Evolutionary conservation across 139 green algal genomes (phyloP).

Genomic region (Chlorella vulgaris): DNA sequence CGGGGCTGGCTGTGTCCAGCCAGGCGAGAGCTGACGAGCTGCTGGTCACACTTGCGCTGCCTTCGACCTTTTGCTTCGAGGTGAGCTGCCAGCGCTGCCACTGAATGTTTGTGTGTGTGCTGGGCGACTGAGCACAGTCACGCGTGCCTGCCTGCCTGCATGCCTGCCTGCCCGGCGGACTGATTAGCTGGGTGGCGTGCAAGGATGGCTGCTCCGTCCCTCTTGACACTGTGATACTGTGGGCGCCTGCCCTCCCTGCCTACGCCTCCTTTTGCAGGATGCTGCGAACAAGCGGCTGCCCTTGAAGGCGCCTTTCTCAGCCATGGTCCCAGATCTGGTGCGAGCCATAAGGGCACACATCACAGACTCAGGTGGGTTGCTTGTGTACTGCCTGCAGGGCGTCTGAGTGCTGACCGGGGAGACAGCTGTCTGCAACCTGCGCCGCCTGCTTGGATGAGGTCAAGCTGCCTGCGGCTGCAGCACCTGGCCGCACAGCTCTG

Average conservation of each 20-base stretch:
- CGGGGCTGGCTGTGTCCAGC: slow-evolving; percentile 17
- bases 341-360: slow-evolving; percentile 42
- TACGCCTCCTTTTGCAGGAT: slow-evolving; percentile 8
- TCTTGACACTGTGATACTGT: too few species aligned
- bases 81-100: not conserved
- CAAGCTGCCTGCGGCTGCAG: too few species aligned
- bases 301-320: slow-evolving; percentile 55
- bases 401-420: too few species aligned
- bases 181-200: too few species aligned
- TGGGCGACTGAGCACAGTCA: too few species aligned
- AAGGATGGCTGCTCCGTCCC: too few species aligned
- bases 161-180: too few species aligned
- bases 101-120: not conserved
- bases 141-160: too few species aligned
- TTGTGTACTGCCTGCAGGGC: slow-evolving; percentile 11
- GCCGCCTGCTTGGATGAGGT: too few species aligned
- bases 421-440: too few species aligned
- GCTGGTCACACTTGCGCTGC: slow-evolving; percentile 54
- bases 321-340: slow-evolving; percentile 49
- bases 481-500: too few species aligned
- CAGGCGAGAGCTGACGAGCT: slow-evolving; percentile 40
- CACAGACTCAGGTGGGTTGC: slow-evolving; percentile 34
- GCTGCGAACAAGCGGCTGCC: slow-evolving; percentile 40
- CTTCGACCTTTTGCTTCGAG: slow-evolving; percentile 39
- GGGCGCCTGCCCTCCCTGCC: not conserved